Percentiles rank a stretch among this genome's conserved stretches.
Evolutionary conservation across 106 monocot species (phyloP).

Genomic region (Dendrobium nobile): DNA sequence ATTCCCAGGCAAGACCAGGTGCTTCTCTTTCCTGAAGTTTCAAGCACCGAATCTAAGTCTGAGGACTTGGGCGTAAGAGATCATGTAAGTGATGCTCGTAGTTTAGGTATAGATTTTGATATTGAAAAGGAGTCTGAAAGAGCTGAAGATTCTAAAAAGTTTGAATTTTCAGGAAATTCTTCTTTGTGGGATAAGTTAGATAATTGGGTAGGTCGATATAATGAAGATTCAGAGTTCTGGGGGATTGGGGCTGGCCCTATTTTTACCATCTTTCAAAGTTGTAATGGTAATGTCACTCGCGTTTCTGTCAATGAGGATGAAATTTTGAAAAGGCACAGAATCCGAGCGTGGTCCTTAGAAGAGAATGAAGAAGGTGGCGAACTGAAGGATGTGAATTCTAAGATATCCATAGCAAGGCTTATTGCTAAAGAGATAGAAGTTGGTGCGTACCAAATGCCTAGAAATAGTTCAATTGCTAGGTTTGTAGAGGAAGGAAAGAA

Average conservation of each 20-base stretch:
- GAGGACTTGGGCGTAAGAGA: neutral
- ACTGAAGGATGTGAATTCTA: slow-evolving; percentile 20
- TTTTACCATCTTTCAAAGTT: slow-evolving; percentile 40
- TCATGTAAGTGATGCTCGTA: neutral
- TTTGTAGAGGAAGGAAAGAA: slow-evolving; percentile 32
- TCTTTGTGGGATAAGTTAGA: slow-evolving; percentile 48
- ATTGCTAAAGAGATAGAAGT: slow-evolving; percentile 42
- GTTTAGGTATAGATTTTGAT: slow-evolving; percentile 5
- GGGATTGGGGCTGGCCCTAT: slow-evolving; percentile 49
- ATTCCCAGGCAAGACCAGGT: slow-evolving; percentile 20
- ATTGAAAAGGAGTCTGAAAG: slow-evolving; percentile 5
- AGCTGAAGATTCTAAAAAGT: neutral
- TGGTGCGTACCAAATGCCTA: slow-evolving; percentile 26
- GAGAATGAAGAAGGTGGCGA: slow-evolving; percentile 2
- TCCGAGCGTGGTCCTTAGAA: slow-evolving; percentile 15
- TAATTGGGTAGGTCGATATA: slow-evolving; percentile 45
- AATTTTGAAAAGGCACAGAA: slow-evolving; percentile 30
- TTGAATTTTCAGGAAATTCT: slow-evolving; percentile 15
- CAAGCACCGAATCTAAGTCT: neutral
- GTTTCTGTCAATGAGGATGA: slow-evolving; percentile 49
- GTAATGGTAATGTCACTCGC: slow-evolving; percentile 29
- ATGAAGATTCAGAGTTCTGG: slow-evolving; percentile 57
- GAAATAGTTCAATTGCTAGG: slow-evolving; percentile 40
- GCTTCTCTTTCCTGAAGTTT: slow-evolving; percentile 4
- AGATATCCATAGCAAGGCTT: slow-evolving; percentile 31